These are phyloP conservation scores for Cokeromyces recurvatus DNA, from an alignment of 371 early-diverging fungal genomes.

Conservation along the genomic window DNA sequence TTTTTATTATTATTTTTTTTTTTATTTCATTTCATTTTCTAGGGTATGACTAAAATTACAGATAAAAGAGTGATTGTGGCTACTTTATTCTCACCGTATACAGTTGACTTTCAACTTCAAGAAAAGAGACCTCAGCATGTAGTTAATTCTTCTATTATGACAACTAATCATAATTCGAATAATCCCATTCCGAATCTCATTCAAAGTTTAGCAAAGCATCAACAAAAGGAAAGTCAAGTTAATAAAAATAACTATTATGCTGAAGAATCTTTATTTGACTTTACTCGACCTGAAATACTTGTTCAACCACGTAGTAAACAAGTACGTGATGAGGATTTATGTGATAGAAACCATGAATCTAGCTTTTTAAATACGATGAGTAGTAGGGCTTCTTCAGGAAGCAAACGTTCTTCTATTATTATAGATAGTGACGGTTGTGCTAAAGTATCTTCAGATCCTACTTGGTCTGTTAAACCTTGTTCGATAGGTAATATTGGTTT, in stretches of 20 bases:
- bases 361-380: slow-evolving; percentile 8
- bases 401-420: slow-evolving; percentile 31
- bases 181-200: slow-evolving; percentile 27
- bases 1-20: no score
- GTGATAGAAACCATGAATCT: slow-evolving; percentile 1
- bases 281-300: slow-evolving; percentile 20
- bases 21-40: no score
- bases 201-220: slow-evolving; percentile 34
- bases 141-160: not conserved
- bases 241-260: slow-evolving; percentile 1
- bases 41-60: slow-evolving; percentile 25
- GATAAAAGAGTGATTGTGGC: slow-evolving; percentile 58
- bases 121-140: slow-evolving; percentile 8
- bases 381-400: slow-evolving; percentile 7
- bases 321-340: slow-evolving; percentile 19
- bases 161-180: not conserved
- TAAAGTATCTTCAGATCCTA: not conserved
- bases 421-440: slow-evolving; percentile 27
- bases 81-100: slow-evolving; percentile 66
- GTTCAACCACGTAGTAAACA: slow-evolving; percentile 37
- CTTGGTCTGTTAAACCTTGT: slow-evolving; percentile 69
- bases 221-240: slow-evolving; percentile 11
- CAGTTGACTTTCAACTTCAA: slow-evolving; percentile 52
- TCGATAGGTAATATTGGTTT: slow-evolving; percentile 85
- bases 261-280: slow-evolving; percentile 26